Base-by-base conservation (phyloP, 2,329 filamentous ascomycete species). In the Huntiella bhutanensis region DNA sequence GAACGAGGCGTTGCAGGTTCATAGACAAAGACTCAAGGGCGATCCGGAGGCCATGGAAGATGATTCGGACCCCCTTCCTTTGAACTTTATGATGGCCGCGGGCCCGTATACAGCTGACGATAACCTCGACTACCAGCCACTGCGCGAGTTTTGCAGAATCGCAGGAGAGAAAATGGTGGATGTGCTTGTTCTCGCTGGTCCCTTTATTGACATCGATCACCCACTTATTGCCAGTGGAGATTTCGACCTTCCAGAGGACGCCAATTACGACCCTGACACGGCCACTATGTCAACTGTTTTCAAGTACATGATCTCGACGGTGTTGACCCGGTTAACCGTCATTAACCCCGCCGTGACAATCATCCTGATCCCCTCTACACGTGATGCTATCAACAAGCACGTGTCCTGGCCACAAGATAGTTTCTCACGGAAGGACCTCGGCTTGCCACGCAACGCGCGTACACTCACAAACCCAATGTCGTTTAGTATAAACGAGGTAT, bases 61-160 rank as follows among this genome's bases (percentile, higher is more conserved):
- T 2, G 62, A 61, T 46, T 51, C 55, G 3, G 58, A 61, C 11
- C 49, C 51, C 5, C 65, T 75, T 6, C 86, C 88, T 1, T 62
- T 96, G 13, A 86, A 72, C 54, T 66, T 93, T 43, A 61, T 95
- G 34, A 70, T 88, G 49, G 84, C 81, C 1, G 75, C 85, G 0
- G 91, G 91, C 0, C 91, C 91, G 0, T 98, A 92, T 61, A 94
- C 87, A 0, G 77, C 86, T 2, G 87, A 96, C 54, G 82, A 88
- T 55, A 92, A 92, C 56, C 76, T 98, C 40, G 81, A 86, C 53
- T 98, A 87, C 57, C 82, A 92, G 55, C 82, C 88, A 5, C 66
- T 98, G 1, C 77, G 86, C 55, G 76, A 82, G 28, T 70, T 98
- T 12, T 88, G 88, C 58, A 71, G 73, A 53, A 78, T 80, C 55